Evolutionary conservation across 78 protist species (phyloP), one percentile per base, ranked within the genome.

Genomic region (Salpingoeca rosetta): DNA sequence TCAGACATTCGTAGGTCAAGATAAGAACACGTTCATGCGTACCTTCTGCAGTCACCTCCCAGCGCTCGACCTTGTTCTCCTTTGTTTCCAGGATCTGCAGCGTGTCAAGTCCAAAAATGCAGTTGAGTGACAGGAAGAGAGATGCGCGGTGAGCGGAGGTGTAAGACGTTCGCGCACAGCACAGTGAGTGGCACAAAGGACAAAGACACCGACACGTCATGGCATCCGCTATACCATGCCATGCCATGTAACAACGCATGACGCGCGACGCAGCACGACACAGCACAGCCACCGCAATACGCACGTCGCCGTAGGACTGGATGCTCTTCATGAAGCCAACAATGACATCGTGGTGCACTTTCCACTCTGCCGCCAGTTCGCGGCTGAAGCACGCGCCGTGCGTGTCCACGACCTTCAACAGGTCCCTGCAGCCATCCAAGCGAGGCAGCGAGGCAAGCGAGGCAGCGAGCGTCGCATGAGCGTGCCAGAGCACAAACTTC

Each of bases 251-350:
- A 17, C 10, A 17, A 31, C 78, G 24, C 38, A 74, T 7, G 40
- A 74, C 40, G n/a, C n/a, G n/a, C n/a, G n/a, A n/a, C n/a, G n/a
- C 25, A 35, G n/a, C 10, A 74, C 10, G 24, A 35, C 17, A 31
- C 24, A 17, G 17, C 24, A 7, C 78, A 2, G 37, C 39, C 25
- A 27, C 25, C 37, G 24, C 28, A 36, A 37, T 40, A n/a, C 10
- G 24, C 17, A 22, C 57, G 3, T 43, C 83, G 12, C 31, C 12
- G 57, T 28, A 2, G 11, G 45, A 3, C 43, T 11, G 3, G 17
- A 80, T 45, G 43, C 74, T 44, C 56, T 81, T 81, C 84, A 40
- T 44, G 3, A 75, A 72, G 72, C 84, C 84, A 3, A 81, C 84
- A 3, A 81, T 42, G n/a, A 42, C 75, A 2, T 81, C 75, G 39